These are phyloP conservation scores for Ustilago trichophora DNA, from an alignment of 1,284 basidiomycete genomes.

Conservation along the genomic window DNA sequence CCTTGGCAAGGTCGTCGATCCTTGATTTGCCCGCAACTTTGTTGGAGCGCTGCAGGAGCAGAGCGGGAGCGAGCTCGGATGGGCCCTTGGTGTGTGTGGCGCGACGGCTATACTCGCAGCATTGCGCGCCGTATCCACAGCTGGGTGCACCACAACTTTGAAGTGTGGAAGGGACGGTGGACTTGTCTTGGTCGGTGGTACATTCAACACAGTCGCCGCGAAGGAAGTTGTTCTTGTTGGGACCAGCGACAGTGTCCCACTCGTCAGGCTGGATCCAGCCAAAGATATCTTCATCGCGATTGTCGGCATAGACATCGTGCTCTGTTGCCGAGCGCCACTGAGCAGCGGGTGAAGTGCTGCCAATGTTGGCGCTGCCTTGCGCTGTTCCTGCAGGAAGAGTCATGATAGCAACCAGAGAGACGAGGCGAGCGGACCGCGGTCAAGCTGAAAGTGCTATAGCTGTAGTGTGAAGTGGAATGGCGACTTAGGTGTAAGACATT, in stretches of 20 bases:
- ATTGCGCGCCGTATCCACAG: conserved; percentile 43
- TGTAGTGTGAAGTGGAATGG: neutral
- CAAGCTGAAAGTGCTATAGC: neutral
- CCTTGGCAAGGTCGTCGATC: conserved; percentile 19
- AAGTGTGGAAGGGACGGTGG: conserved; percentile 1
- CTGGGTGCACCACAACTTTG: conserved; percentile 36
- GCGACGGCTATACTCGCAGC: conserved; percentile 45
- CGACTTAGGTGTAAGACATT: neutral
- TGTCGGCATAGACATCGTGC: conserved; percentile 45
- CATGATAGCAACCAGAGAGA: neutral
- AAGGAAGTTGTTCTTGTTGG: conserved; percentile 42
- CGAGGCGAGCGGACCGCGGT: neutral
- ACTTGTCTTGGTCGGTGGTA: conserved; percentile 4
- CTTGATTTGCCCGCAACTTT: neutral
- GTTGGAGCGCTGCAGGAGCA: conserved; percentile 1
- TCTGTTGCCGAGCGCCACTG: conserved; percentile 30
- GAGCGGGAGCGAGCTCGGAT: conserved; percentile 3
- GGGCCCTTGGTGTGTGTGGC: conserved; percentile 16
- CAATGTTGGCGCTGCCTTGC: neutral
- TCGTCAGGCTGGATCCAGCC: conserved; percentile 48
- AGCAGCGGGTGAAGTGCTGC: neutral
- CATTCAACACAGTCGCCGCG: conserved; percentile 37
- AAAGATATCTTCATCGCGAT: conserved; percentile 46
- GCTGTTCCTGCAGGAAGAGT: neutral
- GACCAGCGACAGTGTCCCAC: conserved; percentile 43